Conservation (phyloP, 2,329 filamentous ascomycete species). For the Aspergillus phoenicis region DNA sequence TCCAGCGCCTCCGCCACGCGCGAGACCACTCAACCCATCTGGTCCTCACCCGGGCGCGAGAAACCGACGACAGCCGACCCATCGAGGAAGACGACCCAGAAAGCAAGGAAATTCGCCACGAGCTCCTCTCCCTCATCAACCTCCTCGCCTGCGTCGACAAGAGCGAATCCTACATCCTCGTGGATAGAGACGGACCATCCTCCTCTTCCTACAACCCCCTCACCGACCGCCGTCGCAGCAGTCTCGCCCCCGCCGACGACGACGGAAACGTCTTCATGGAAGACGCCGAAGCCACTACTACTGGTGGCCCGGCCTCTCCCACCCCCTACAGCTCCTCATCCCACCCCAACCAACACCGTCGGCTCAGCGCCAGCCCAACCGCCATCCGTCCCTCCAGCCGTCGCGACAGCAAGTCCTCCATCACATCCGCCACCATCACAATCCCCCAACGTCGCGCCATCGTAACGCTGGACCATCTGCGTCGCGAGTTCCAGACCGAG, state of each 20-base stretch:
- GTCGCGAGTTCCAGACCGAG: constrained; percentile 86
- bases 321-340: constrained; percentile 15
- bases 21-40: constrained; percentile 39
- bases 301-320: constrained; percentile 14
- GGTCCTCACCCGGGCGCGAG: constrained; percentile 40
- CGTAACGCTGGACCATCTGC: constrained; percentile 80
- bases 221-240: constrained; percentile 49
- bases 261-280: constrained; percentile 45
- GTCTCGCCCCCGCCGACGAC: constrained; percentile 37
- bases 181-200: constrained; percentile 41
- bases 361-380: constrained; percentile 26
- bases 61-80: constrained; percentile 31
- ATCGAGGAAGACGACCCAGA: constrained; percentile 48
- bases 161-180: constrained; percentile 74
- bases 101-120: constrained; percentile 61
- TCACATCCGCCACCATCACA: constrained; percentile 17
- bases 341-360: constrained; percentile 13
- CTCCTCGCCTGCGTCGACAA: constrained; percentile 81
- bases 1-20: constrained; percentile 53
- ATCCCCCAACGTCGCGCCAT: constrained; percentile 65
- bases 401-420: constrained; percentile 27
- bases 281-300: constrained; percentile 29
- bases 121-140: constrained; percentile 91
- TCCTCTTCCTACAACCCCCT: constrained; percentile 9
- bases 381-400: constrained; percentile 25